A percentile compares a stretch with the other conserved stretches of the same genome.
Conservation (phyloP, 2,329 filamentous ascomycete genomes). For the Microcyclospora pomicola region DNA sequence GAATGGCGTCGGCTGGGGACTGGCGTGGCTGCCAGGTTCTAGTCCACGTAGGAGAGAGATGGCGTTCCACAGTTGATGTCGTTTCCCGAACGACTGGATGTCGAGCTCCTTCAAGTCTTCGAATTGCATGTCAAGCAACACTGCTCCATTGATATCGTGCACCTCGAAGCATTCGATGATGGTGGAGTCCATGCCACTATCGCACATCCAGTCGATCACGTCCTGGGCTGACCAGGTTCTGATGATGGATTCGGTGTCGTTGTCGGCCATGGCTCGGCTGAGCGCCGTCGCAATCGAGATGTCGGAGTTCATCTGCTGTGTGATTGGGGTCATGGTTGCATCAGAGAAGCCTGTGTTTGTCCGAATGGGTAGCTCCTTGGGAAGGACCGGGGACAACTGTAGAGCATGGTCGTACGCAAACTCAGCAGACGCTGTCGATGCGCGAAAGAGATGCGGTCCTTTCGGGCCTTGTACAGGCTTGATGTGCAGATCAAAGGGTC, state of each 20-base stretch:
- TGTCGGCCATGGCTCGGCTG: constrained; percentile 1
- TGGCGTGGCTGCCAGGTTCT: constrained; percentile 28
- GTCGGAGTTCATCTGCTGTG: constrained; percentile 9
- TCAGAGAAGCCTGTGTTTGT: constrained; percentile 30
- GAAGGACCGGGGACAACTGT: constrained; percentile 54
- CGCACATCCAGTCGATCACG: constrained; percentile 76
- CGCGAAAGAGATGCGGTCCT: constrained; percentile 76
- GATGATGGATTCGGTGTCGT: constrained; percentile 24
- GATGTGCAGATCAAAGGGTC: constrained; percentile 47
- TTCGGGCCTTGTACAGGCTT: constrained; percentile 65
- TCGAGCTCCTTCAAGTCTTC: constrained; percentile 73
- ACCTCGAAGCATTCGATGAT: constrained; percentile 74
- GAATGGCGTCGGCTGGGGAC: constrained; percentile 34
- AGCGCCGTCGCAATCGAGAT: constrained; percentile 18
- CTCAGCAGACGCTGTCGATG: constrained; percentile 47
- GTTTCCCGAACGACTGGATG: constrained; percentile 68
- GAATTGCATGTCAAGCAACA: constrained; percentile 81
- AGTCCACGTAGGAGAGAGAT: constrained; percentile 52
- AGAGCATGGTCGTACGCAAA: constrained; percentile 40
- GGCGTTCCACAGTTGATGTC: constrained; percentile 67
- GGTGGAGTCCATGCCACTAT: constrained; percentile 61
- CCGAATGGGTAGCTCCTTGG: constrained; percentile 44
- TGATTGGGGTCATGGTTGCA: constrained; percentile 16
- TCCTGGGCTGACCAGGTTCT: constrained; percentile 58
- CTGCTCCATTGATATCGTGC: constrained; percentile 82